These are phyloP conservation scores for Plasmodiophora brassicae DNA, from an alignment of 208 protist species.

Conservation along the genomic window DNA sequence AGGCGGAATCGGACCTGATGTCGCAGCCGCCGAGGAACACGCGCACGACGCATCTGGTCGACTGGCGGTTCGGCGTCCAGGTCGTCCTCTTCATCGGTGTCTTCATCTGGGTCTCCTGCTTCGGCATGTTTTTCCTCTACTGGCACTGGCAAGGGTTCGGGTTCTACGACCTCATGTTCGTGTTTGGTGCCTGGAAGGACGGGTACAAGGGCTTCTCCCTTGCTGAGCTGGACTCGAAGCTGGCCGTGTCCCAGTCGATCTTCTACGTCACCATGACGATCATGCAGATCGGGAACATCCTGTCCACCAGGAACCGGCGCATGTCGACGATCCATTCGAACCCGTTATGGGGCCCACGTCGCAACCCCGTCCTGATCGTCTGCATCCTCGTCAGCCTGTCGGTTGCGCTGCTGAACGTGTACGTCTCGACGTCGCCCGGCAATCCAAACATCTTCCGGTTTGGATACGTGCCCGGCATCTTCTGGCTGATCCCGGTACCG, in stretches of 20 bases:
- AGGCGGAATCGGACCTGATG: slow-evolving; percentile 51
- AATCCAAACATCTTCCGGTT: neutral
- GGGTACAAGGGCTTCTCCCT: neutral
- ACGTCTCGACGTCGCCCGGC: neutral
- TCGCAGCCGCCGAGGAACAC: slow-evolving; percentile 43
- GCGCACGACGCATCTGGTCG: slow-evolving; percentile 48
- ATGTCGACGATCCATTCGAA: neutral
- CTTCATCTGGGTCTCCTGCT: neutral
- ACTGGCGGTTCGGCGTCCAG: neutral
- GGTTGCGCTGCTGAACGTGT: neutral
- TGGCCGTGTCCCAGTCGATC: neutral
- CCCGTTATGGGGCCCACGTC: neutral
- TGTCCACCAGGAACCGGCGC: neutral
- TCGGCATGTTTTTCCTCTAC: slow-evolving; percentile 8
- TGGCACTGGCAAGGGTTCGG: neutral
- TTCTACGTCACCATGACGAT: slow-evolving; percentile 17
- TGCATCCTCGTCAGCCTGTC: neutral
- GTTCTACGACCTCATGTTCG: neutral
- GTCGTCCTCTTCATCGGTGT: neutral
- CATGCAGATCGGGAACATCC: neutral
- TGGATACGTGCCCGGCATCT: neutral
- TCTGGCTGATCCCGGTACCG: neutral
- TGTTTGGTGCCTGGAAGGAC: neutral
- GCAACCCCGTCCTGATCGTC: neutral
- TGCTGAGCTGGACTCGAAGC: neutral